Base-by-base conservation (phyloP, 352 stramenopile genomes). In the Pythium phragmitis region DNA sequence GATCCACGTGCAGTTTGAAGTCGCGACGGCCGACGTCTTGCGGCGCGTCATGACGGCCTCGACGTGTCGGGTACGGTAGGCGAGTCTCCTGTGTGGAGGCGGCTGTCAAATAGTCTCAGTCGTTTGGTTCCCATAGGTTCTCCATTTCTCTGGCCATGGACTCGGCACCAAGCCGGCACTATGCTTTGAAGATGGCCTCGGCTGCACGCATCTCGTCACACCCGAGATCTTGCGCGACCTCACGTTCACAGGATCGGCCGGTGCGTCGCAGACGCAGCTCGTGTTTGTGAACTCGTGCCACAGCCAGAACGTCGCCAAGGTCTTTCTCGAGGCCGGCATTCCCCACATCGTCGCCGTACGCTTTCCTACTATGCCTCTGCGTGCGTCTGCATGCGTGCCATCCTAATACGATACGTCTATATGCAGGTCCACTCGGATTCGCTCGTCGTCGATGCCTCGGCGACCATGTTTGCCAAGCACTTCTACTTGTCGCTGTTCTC, bases 271-370 rank as follows among this genome's bases (percentile, higher is more conserved):
- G 17, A 14, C 43, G 8, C 75, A 91, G 46, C 73, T 94, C 46
- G 85, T 94, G 12, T 94, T 92, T 69, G 83, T 94, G 34, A 94
- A 91, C 55, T 88, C 85, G 9, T 92, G 91, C 45, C 84, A 96
- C 65, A 96, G 83, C 54, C 76, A 97, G 60, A 80, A 82, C 37
- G 85, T 91, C n/a, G 91, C 89, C 2, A 85, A 82, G 0, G 87
- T 95, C 2, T 97, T 98, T 53, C 70, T 96, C 30, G 83, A 91
- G 33, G 91, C 89, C 2, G 91, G 90, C 7, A 93, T 98, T 30
- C 88, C 86, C 4, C 89, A 98, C 63, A 89, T 98, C 13, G 85
- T 98, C 14, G 90, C 89, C 9, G 85, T 96, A 69, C 23, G 72
- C 34, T 34, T 37, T 19, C 2, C 19, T 13, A n/a, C 3, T 19